These are phyloP conservation scores for Hirsutella rhossiliensis DNA, from an alignment of 2,329 filamentous ascomycete genomes.

Conservation along the genomic window DNA sequence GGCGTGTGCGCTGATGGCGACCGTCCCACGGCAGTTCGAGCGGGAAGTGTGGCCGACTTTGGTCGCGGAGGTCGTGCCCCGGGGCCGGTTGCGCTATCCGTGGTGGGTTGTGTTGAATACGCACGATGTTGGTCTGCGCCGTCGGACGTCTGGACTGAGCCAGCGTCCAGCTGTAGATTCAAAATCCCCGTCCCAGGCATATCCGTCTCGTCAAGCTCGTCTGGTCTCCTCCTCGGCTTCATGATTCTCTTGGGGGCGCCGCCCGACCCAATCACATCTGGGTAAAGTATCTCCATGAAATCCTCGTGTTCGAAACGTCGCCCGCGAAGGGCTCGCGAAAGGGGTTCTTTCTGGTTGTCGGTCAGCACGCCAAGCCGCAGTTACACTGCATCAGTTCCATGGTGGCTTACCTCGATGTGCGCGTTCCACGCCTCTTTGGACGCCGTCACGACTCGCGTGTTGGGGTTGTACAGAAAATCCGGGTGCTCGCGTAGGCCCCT, in stretches of 20 bases:
- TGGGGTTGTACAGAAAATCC: conserved; percentile 41
- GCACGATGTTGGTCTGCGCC: conserved; percentile 14
- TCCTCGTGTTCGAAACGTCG: conserved; percentile 49
- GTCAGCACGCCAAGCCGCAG: conserved; percentile 7
- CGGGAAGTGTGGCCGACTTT: conserved; percentile 22
- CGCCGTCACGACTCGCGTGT: conserved; percentile 38
- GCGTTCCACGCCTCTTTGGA: conserved; percentile 44
- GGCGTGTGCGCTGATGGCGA: conserved; percentile 37
- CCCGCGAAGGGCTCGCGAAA: conserved; percentile 43
- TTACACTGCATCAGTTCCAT: neutral
- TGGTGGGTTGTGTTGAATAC: conserved; percentile 16
- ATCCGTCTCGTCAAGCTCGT: conserved; percentile 34
- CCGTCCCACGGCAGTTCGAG: conserved; percentile 22
- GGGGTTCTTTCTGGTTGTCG: conserved; percentile 37
- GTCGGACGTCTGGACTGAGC: conserved; percentile 11
- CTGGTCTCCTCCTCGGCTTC: conserved; percentile 38
- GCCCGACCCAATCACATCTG: conserved; percentile 46
- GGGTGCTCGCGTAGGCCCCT: conserved; percentile 44
- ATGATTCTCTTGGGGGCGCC: conserved; percentile 48
- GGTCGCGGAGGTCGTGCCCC: conserved; percentile 12
- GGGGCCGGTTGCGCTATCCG: conserved; percentile 11
- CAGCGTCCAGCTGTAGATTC: conserved; percentile 26
- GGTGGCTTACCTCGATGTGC: conserved; percentile 40
- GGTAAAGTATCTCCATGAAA: conserved; percentile 48
- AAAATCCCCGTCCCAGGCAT: conserved; percentile 35